Percentiles rank a stretch among this genome's conserved stretches.
These are phyloP conservation scores for Coccomyxa sp. DNA, from an alignment of 139 green algal species.

Conservation along the genomic window DNA sequence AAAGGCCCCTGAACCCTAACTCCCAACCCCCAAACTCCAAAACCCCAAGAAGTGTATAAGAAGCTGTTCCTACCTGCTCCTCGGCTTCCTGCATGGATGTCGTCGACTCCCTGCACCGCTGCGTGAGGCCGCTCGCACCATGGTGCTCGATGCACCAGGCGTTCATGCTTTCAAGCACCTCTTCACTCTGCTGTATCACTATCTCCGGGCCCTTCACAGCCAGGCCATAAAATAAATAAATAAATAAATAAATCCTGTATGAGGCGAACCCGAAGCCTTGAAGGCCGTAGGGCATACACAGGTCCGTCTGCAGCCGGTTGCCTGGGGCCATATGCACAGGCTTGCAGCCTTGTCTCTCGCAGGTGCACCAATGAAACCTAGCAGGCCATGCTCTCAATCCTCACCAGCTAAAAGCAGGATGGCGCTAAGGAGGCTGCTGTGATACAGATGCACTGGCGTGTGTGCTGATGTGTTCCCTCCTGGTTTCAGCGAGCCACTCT, in stretches of 20 bases:
- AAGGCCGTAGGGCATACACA: no score
- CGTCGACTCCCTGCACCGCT: slow-evolving; percentile 43
- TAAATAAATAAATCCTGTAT: no score
- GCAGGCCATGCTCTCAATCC: background rate
- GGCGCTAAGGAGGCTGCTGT: background rate
- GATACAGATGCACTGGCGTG: background rate
- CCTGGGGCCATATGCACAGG: no score
- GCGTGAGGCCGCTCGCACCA: slow-evolving; percentile 47
- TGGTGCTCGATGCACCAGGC: slow-evolving; percentile 90
- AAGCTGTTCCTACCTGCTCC: slow-evolving; percentile 29
- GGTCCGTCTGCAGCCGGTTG: no score
- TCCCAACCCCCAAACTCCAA: no score
- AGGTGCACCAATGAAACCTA: no score
- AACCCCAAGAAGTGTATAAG: slow-evolving; percentile 31
- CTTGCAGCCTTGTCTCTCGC: no score
- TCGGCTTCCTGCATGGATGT: slow-evolving; percentile 64
- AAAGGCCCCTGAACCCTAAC: no score
- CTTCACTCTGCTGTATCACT: slow-evolving; percentile 82
- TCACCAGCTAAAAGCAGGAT: background rate
- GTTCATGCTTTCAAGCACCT: slow-evolving; percentile 85
- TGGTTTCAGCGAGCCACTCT: background rate
- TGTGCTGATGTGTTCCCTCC: background rate
- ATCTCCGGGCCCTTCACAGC: slow-evolving; percentile 67
- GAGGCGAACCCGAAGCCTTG: no score
- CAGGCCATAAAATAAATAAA: no score